Evolutionary conservation across 2,329 filamentous ascomycete species (phyloP).

Genomic region (Fusarium udum): DNA sequence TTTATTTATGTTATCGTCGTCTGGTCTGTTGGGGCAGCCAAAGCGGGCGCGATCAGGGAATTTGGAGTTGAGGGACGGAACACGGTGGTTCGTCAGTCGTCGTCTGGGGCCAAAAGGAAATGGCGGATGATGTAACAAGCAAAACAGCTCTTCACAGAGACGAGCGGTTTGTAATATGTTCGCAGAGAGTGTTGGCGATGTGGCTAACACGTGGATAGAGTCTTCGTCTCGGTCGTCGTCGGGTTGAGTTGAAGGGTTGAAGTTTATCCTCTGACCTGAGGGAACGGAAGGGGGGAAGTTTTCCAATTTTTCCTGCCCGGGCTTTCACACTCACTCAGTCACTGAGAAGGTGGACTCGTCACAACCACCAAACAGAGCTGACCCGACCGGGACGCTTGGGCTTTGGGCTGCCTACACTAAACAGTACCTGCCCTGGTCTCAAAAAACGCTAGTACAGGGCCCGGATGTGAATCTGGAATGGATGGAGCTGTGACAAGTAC

Average conservation of each 20-base stretch:
- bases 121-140: slow-evolving; percentile 18
- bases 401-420: slow-evolving; percentile 3
- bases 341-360: slow-evolving; percentile 1
- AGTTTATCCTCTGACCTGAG: slow-evolving; percentile 26
- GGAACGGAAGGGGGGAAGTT: slow-evolving; percentile 25
- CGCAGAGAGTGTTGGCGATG: slow-evolving; percentile 38
- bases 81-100: slow-evolving; percentile 40
- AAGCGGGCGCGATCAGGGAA: slow-evolving; percentile 40
- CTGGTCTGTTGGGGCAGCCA: slow-evolving; percentile 37
- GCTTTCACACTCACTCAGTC: not conserved
- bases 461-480: slow-evolving; percentile 29
- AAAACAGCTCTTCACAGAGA: slow-evolving; percentile 29
- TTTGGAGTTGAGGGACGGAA: slow-evolving; percentile 39
- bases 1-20: slow-evolving; percentile 13
- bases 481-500: not conserved
- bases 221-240: slow-evolving; percentile 42
- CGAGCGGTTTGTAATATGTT: slow-evolving; percentile 32
- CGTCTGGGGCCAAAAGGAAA: slow-evolving; percentile 31
- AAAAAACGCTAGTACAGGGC: slow-evolving; percentile 18
- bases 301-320: slow-evolving; percentile 22
- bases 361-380: slow-evolving; percentile 13
- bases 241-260: slow-evolving; percentile 44
- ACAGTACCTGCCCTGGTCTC: slow-evolving; percentile 27
- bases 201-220: slow-evolving; percentile 36
- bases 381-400: slow-evolving; percentile 14